Evolutionary conservation across 495 filamentous ascomycete species (phyloP).

Genomic region (Hyaloscypha bicolor): DNA sequence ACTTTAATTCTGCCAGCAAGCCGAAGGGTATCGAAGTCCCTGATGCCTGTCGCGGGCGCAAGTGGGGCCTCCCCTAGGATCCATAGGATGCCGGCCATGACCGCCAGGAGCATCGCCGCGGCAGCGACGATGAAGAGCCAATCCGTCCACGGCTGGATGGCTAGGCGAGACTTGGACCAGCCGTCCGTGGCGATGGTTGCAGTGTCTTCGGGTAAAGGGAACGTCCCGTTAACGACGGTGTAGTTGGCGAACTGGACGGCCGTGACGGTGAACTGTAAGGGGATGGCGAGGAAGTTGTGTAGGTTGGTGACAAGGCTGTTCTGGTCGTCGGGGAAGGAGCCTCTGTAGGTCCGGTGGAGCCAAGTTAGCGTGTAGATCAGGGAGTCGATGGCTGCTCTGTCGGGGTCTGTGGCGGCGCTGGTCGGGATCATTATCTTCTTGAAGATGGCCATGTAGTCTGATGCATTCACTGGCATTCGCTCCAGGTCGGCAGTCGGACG

Average conservation of each 20-base stretch:
- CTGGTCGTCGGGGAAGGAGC: slow-evolving; percentile 21
- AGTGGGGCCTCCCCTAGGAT: neutral
- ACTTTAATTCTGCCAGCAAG: too few relatives aligned
- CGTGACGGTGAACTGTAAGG: slow-evolving; percentile 28
- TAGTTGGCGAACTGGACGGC: slow-evolving; percentile 25
- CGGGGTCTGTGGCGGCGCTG: too few relatives aligned
- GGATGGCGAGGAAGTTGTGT: slow-evolving; percentile 29
- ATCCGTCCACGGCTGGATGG: slow-evolving; percentile 24
- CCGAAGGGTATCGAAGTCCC: too few relatives aligned
- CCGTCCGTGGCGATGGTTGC: slow-evolving; percentile 13
- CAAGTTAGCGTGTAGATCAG: slow-evolving; percentile 25
- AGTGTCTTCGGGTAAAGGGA: too few relatives aligned
- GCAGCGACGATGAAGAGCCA: slow-evolving; percentile 26
- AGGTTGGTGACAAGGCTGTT: slow-evolving; percentile 22
- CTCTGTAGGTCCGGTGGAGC: slow-evolving; percentile 24
- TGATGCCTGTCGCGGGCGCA: too few relatives aligned
- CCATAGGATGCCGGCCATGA: slow-evolving; percentile 43
- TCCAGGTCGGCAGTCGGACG: too few relatives aligned
- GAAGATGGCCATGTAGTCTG: too few relatives aligned
- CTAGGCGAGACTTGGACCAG: slow-evolving; percentile 13
- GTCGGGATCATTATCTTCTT: too few relatives aligned
- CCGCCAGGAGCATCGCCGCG: slow-evolving; percentile 31
- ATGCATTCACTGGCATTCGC: too few relatives aligned
- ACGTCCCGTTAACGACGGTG: neutral
- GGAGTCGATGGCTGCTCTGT: slow-evolving; percentile 14